phyloP scores from a whole-genome alignment of 2,329 filamentous ascomycete species.

The Fusarium napiforme region DNA sequence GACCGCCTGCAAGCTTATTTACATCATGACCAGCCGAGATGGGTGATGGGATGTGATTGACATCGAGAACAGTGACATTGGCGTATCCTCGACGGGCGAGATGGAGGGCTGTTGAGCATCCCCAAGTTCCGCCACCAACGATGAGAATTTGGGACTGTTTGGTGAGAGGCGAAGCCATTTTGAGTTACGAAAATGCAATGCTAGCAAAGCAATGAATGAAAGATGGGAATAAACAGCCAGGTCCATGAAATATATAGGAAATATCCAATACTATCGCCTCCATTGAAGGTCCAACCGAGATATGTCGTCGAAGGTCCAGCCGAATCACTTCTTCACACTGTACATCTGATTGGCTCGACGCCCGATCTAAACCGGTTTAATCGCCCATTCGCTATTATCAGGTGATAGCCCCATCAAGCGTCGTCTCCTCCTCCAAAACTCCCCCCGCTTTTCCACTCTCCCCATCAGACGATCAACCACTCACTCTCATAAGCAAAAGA shows the following conservation, averaged over 20 bases:
- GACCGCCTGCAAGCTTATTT: constrained; percentile 22
- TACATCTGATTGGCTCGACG: background rate
- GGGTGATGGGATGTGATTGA: constrained; percentile 21
- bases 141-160: constrained; percentile 31
- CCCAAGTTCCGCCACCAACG: constrained; percentile 36
- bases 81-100: constrained; percentile 27
- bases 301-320: constrained; percentile 29
- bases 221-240: background rate
- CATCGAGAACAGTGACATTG: constrained; percentile 23
- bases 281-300: background rate
- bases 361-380: background rate
- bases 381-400: constrained; percentile 6
- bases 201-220: too few relatives aligned
- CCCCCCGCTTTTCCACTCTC: constrained; percentile 30
- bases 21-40: constrained; percentile 34
- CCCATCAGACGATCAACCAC: background rate
- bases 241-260: background rate
- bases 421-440: background rate
- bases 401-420: constrained; percentile 15
- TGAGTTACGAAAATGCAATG: too few relatives aligned
- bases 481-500: background rate
- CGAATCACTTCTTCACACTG: constrained; percentile 13
- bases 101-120: constrained; percentile 32
- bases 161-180: too few relatives aligned
- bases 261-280: background rate